A percentile compares a stretch with the other conserved stretches of the same genome.
These are phyloP conservation scores for Penicillium glabrum DNA, from an alignment of 2,329 filamentous ascomycete genomes.

Conservation along the genomic window DNA sequence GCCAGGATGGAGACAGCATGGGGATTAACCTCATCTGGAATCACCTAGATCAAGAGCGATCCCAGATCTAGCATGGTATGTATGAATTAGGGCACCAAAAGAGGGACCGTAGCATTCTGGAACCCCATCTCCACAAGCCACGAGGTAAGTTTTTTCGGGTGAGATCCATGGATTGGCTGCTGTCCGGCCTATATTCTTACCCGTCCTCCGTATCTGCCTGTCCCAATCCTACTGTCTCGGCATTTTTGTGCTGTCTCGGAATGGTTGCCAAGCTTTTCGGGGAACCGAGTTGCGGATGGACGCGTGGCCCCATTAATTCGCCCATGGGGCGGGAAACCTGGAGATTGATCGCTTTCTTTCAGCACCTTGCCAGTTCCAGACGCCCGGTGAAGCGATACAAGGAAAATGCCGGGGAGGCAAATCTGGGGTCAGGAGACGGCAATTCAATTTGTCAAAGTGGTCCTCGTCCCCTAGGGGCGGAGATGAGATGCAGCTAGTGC, in stretches of 20 bases:
- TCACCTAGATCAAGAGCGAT: not conserved
- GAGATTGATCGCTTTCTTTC: not conserved
- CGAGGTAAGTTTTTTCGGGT: not conserved
- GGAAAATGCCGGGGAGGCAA: constrained; percentile 5
- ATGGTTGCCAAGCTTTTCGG: constrained; percentile 5
- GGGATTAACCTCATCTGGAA: not conserved
- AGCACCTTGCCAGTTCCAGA: constrained; percentile 15
- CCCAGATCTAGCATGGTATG: constrained; percentile 1
- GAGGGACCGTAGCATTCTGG: constrained; percentile 9
- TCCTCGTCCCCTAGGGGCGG: not conserved
- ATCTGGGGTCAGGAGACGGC: constrained; percentile 8
- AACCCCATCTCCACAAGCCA: constrained; percentile 5
- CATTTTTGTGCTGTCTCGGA: not conserved
- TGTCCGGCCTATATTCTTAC: constrained; percentile 2
- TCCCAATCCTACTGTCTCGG: constrained; percentile 2
- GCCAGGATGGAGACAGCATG: not conserved
- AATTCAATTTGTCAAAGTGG: not conserved
- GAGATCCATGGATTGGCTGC: constrained; percentile 1
- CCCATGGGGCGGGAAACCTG: constrained; percentile 7
- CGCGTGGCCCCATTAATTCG: constrained; percentile 9
- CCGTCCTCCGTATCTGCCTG: constrained; percentile 3
- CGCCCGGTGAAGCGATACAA: constrained; percentile 7
- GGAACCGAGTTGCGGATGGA: constrained; percentile 10
- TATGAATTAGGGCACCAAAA: not conserved
- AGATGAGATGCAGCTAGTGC: not conserved